A percentile compares a stretch with the other conserved stretches of the same genome.
These are phyloP conservation scores for Bruguiera hainesii DNA, from an alignment of 441 rosid species.

Conservation along the genomic window DNA sequence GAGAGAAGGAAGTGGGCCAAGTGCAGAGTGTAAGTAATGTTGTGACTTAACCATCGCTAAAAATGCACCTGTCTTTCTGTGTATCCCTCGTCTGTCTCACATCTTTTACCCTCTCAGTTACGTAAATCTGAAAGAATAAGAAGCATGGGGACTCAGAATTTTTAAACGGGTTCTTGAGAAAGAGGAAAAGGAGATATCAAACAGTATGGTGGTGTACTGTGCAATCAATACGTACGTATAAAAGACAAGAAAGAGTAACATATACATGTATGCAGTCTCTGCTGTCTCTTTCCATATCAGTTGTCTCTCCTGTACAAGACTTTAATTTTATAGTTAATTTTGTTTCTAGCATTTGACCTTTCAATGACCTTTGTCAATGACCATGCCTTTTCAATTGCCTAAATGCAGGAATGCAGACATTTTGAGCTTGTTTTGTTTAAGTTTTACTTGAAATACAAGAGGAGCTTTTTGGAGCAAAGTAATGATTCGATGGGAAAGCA, in stretches of 20 bases:
- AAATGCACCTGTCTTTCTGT: slow-evolving; percentile 8
- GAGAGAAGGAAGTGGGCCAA: slow-evolving; percentile 25
- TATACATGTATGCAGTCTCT: slow-evolving; percentile 19
- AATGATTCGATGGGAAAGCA: background rate
- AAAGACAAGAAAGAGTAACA: background rate
- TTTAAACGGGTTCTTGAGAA: slow-evolving; percentile 4
- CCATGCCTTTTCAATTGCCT: slow-evolving; percentile 7
- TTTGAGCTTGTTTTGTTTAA: background rate
- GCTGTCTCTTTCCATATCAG: slow-evolving; percentile 26
- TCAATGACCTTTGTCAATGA: background rate
- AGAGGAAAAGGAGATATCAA: background rate
- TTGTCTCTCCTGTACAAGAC: slow-evolving; percentile 23
- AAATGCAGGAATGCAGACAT: background rate
- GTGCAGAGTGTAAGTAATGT: slow-evolving; percentile 23
- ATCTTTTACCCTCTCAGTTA: slow-evolving; percentile 45
- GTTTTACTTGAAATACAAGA: slow-evolving; percentile 1
- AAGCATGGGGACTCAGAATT: slow-evolving; percentile 27
- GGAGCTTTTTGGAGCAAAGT: background rate
- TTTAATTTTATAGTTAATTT: background rate
- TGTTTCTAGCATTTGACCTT: background rate
- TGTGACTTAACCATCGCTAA: slow-evolving; percentile 24
- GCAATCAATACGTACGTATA: slow-evolving; percentile 21
- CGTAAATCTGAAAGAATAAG: slow-evolving; percentile 33
- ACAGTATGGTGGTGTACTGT: background rate
- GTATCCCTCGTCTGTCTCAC: slow-evolving; percentile 27